phyloP scores from a whole-genome alignment of 805 yeast species.

The Nadsonia fulvescens region DNA sequence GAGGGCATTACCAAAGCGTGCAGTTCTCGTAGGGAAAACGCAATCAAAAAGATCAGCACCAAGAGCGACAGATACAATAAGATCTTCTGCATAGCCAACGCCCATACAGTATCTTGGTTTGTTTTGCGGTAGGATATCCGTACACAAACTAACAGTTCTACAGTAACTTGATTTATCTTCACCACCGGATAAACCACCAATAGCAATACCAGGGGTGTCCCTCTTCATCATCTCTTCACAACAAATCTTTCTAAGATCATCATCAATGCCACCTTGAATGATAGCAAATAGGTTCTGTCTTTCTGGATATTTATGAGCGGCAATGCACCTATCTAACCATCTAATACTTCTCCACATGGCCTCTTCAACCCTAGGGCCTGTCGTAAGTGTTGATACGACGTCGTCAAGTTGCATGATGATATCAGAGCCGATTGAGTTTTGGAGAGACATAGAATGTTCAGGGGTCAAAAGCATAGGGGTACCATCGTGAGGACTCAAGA shows the following conservation, averaged over 20 bases:
- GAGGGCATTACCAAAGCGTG: constrained; percentile 27
- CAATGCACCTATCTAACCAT: constrained; percentile 28
- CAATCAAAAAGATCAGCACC: constrained; percentile 31
- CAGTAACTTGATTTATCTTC: constrained; percentile 26
- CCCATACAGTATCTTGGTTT: constrained; percentile 31
- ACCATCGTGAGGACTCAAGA: constrained; percentile 27
- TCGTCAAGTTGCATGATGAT: constrained; percentile 31
- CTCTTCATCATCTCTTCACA: constrained; percentile 25
- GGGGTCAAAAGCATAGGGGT: constrained; percentile 29
- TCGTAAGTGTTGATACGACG: constrained; percentile 26
- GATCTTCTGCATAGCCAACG: constrained; percentile 29
- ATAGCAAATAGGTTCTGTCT: constrained; percentile 26
- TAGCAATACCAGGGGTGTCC: constrained; percentile 29
- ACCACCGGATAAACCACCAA: constrained; percentile 30
- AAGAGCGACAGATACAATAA: constrained; percentile 27
- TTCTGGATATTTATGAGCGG: constrained; percentile 25
- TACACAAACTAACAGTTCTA: constrained; percentile 22
- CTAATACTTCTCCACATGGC: constrained; percentile 27
- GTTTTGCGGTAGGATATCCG: constrained; percentile 22
- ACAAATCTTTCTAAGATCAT: constrained; percentile 20
- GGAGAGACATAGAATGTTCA: constrained; percentile 28
- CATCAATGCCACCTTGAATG: constrained; percentile 29
- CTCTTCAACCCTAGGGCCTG: constrained; percentile 27
- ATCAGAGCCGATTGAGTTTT: constrained; percentile 27
- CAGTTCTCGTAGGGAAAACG: constrained; percentile 28